Conservation (phyloP, 768 basidiomycete genomes). For the Krasilnikovozyma curviuscula region DNA sequence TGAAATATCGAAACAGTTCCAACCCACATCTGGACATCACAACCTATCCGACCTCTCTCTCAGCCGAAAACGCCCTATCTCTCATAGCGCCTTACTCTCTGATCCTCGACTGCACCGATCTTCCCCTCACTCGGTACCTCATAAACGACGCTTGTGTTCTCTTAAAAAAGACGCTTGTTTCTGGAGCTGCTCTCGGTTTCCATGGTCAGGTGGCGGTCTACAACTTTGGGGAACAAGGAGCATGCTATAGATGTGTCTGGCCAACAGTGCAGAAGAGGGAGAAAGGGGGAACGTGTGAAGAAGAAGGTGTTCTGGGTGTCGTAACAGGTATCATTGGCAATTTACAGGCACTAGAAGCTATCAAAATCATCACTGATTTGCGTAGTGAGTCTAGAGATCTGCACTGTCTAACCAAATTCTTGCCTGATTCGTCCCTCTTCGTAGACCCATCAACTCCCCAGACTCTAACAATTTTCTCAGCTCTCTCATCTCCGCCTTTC, state of each 20-base stretch:
- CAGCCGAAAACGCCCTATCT: slow-evolving; percentile 33
- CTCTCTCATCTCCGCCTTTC: slow-evolving; percentile 50
- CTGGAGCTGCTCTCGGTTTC: slow-evolving; percentile 57
- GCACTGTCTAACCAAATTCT: background rate
- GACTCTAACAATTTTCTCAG: slow-evolving; percentile 52
- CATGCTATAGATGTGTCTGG: slow-evolving; percentile 88
- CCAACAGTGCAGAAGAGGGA: slow-evolving; percentile 40
- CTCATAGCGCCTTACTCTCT: slow-evolving; percentile 49
- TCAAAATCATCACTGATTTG: slow-evolving; percentile 53
- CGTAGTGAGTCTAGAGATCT: slow-evolving; percentile 25
- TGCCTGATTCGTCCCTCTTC: slow-evolving; percentile 8
- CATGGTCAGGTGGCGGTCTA: slow-evolving; percentile 34
- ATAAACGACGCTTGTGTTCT: slow-evolving; percentile 67
- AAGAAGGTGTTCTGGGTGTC: slow-evolving; percentile 67
- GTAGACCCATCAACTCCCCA: slow-evolving; percentile 36
- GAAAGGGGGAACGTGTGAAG: slow-evolving; percentile 54
- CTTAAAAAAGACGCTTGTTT: slow-evolving; percentile 63
- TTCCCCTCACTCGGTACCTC: slow-evolving; percentile 75
- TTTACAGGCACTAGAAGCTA: slow-evolving; percentile 70
- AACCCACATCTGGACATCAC: slow-evolving; percentile 52
- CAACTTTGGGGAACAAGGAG: slow-evolving; percentile 40
- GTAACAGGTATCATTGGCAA: slow-evolving; percentile 80
- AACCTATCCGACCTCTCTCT: slow-evolving; percentile 36
- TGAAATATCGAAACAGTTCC: slow-evolving; percentile 33
- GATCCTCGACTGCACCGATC: slow-evolving; percentile 87